Conservation (phyloP, 768 basidiomycete species). For the Tephrocybe sp. region DNA sequence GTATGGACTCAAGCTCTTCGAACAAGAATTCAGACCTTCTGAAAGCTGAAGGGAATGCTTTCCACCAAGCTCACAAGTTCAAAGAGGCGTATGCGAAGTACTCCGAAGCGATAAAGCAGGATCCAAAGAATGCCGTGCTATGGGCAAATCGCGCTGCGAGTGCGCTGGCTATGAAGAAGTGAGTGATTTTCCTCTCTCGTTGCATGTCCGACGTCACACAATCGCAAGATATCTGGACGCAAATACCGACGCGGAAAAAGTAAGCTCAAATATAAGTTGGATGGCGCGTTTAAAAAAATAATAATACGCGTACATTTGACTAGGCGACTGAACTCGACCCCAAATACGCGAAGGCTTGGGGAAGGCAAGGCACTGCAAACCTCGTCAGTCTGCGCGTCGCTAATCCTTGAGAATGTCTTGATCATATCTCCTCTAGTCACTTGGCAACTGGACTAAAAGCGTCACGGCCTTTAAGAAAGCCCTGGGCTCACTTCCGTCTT, state of each 20-base stretch:
- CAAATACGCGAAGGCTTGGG: slow-evolving; percentile 42
- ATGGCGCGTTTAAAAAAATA: too few relatives aligned
- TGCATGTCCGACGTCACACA: background rate
- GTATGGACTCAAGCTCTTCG: background rate
- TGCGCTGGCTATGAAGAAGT: slow-evolving; percentile 36
- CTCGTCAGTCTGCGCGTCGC: slow-evolving; percentile 20
- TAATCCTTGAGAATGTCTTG: background rate
- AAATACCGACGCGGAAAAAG: slow-evolving; percentile 29
- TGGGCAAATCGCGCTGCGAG: slow-evolving; percentile 48
- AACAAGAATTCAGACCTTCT: slow-evolving; percentile 24
- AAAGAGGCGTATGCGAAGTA: slow-evolving; percentile 38
- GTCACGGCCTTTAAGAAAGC: slow-evolving; percentile 32
- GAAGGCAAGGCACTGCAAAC: slow-evolving; percentile 34
- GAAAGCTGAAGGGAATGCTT: slow-evolving; percentile 42
- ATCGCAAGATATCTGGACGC: slow-evolving; percentile 33
- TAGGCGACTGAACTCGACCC: slow-evolving; percentile 41
- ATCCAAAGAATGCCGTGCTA: slow-evolving; percentile 38
- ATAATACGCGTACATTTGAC: background rate
- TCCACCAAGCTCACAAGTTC: slow-evolving; percentile 33
- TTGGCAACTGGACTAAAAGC: slow-evolving; percentile 19
- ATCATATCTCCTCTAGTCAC: slow-evolving; percentile 16
- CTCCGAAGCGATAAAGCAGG: slow-evolving; percentile 38
- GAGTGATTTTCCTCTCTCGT: background rate
- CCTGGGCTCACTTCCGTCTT: slow-evolving; percentile 26
- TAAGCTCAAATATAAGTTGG: too few relatives aligned